These are phyloP conservation scores for Elsinoe fawcettii DNA, from an alignment of 2,329 filamentous ascomycete species.

Conservation along the genomic window DNA sequence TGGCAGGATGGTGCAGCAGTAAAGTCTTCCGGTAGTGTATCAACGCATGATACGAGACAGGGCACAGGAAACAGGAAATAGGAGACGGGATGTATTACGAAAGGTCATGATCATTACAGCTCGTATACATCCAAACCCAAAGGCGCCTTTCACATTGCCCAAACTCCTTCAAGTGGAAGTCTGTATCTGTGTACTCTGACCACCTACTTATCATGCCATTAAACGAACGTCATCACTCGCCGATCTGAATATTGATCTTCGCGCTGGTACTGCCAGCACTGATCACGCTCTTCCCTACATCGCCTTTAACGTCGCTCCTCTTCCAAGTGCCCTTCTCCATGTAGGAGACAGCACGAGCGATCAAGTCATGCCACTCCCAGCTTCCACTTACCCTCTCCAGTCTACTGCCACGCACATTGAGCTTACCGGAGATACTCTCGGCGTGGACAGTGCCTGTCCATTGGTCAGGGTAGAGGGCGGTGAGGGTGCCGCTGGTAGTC, in stretches of 20 bases:
- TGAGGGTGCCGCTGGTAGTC: not conserved
- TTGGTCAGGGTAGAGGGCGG: not conserved
- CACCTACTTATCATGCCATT: not conserved
- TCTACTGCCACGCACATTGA: constrained; percentile 5
- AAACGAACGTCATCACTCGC: not conserved
- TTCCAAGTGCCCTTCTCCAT: constrained; percentile 12
- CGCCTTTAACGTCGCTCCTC: not conserved
- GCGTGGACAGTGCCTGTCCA: constrained; percentile 11
- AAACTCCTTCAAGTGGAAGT: not conserved
- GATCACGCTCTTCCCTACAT: not conserved
- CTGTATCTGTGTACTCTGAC: not conserved
- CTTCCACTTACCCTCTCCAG: not conserved
- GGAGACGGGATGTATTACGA: too few relatives aligned
- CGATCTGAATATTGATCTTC: not conserved
- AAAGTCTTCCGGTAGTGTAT: not conserved
- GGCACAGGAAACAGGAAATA: too few relatives aligned
- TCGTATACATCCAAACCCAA: not conserved
- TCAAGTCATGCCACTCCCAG: constrained; percentile 2
- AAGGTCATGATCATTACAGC: constrained; percentile 5
- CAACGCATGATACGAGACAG: too few relatives aligned
- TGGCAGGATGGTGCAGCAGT: not conserved
- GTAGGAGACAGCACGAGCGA: not conserved
- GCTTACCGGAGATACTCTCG: constrained; percentile 1
- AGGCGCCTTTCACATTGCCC: not conserved
- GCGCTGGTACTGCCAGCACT: not conserved